Evolutionary conservation across 2,329 filamentous ascomycete genomes (phyloP), one percentile per base, ranked within the genome.

Genomic region (Aureobasidium lini): DNA sequence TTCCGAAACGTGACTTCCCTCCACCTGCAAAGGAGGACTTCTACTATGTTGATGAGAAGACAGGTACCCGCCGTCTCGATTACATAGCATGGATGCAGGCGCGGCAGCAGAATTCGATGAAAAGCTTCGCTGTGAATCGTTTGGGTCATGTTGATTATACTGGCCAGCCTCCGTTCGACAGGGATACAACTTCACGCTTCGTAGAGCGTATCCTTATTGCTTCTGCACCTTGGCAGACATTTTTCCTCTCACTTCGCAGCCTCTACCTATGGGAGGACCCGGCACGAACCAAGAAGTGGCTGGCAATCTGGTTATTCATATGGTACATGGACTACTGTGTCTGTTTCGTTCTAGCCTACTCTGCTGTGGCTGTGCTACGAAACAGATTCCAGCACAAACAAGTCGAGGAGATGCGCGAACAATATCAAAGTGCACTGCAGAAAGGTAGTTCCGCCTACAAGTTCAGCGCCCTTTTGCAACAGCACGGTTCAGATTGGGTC

Each of bases 241-340:
- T 71, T 66, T 64, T 71, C n/a, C 64, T 73, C 60, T 62, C 68
- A 11, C 48, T 76, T 16, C 69, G 72, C 16, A 60, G 68, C 4
- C 63, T 76, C 15, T 76, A 75, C 60, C 69, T 71, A 10, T 76
- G 74, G 74, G 68, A 74, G 50, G 61, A 72, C 44, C 72, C 71
- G 5, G 60, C 53, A 18, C 65, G 63, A n/a, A 75, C 74, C 4
- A 65, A 57, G 4, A 68, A 64, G 58, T 76, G 72, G 74, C 63
- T 74, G 23, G 63, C 62, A 1, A 58, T 74, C 3, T 75, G 70
- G 64, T 39, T 67, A 1, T 40, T 71, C 16, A 57, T 76, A 11
- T 76, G 71, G 73, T 69, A 74, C 23, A 66, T 66, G 16, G 66
- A 73, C 50, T 70, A 73, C 61, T 62, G 73, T 16, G 64, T 73